Evolutionary conservation across 1,139 yeast genomes (phyloP), one percentile per base, ranked within the genome.

Genomic region (Pichia sp.): DNA sequence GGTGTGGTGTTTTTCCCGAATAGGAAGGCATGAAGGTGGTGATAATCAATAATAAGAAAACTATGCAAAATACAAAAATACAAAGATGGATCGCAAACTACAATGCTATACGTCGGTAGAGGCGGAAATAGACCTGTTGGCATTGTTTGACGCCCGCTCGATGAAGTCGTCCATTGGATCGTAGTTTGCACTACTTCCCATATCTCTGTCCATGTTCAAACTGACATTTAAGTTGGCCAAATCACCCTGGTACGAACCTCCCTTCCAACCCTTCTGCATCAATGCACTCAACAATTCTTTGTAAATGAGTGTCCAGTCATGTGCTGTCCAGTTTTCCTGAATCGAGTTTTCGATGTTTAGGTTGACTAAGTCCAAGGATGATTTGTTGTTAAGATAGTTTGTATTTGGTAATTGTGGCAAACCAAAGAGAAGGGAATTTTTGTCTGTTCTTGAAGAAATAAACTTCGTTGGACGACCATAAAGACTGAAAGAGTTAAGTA

Each of bases 341-440:
- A 60, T 38, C 3, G 73, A 62, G 29, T 59, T 56, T 13, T 46
- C 53, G 21, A 66, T 52, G 47, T 64, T 61, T 23, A 59, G 46
- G 0, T 60, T 57, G 9, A 71, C 66, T 21, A 70, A 54, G 21
- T 57, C 60, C 22, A 52, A 54, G 0, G 74, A 65, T 30, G 70
- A 70, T 13, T 63, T 65, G 14, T 58, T 55, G 6, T 74, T 65
- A 48, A 76, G 54, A 51, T 73, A 76, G 49, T 72, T 69, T 38
- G 70, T 74, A 47, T 66, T 72, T 6, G 81, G 81, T 49, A 76
- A 67, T 33, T 76, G 72, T 1, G 81, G 81, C 47, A 76, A 64
- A 1, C 75, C 80, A 58, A 75, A 76, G 23, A 76, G 62, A 52
- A 76, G 56, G 4, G 78, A 71, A 6, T 60, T 55, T n/a, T 62